Percentiles rank a stretch among this genome's conserved stretches.
Evolutionary conservation across 2,329 filamentous ascomycete species (phyloP).

Genomic region (Aspergillus candidus): DNA sequence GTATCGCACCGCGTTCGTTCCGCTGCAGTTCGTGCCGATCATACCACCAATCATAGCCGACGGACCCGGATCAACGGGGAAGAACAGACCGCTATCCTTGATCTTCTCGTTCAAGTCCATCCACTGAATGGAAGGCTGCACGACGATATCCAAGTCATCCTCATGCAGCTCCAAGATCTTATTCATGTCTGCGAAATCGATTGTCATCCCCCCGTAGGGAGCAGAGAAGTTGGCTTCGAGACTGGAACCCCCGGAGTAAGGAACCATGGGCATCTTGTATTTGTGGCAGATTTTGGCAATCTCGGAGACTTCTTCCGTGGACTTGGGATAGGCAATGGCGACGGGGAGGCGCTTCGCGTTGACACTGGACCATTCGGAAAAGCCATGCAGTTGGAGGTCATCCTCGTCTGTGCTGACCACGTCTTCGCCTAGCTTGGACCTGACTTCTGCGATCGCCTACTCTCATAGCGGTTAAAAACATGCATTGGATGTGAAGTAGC

Average conservation of each 20-base stretch:
- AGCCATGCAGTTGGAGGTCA: constrained; percentile 58
- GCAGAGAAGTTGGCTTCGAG: constrained; percentile 88
- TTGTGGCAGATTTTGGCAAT: constrained; percentile 69
- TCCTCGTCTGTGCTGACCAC: constrained; percentile 59
- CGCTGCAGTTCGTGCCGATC: constrained; percentile 63
- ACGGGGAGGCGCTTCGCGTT: constrained; percentile 60
- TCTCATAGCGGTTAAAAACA: constrained; percentile 5
- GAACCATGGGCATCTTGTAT: constrained; percentile 75
- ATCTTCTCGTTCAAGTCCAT: constrained; percentile 76
- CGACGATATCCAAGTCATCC: constrained; percentile 86
- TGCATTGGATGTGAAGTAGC: not conserved
- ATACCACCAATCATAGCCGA: constrained; percentile 54
- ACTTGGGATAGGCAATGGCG: constrained; percentile 59
- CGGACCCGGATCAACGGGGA: constrained; percentile 81
- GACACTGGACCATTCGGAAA: constrained; percentile 65
- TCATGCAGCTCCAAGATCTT: constrained; percentile 71
- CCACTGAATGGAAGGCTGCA: constrained; percentile 90
- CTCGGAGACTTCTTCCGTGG: constrained; percentile 58
- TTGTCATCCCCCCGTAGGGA: constrained; percentile 77
- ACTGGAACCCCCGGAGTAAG: constrained; percentile 79
- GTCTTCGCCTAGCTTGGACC: constrained; percentile 50
- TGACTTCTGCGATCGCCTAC: constrained; percentile 53
- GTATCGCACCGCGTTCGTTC: constrained; percentile 57
- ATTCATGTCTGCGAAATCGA: constrained; percentile 88
- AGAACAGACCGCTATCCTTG: constrained; percentile 72